These are phyloP conservation scores for Leccinum variicolor DNA, from an alignment of 768 basidiomycete species.

Conservation along the genomic window DNA sequence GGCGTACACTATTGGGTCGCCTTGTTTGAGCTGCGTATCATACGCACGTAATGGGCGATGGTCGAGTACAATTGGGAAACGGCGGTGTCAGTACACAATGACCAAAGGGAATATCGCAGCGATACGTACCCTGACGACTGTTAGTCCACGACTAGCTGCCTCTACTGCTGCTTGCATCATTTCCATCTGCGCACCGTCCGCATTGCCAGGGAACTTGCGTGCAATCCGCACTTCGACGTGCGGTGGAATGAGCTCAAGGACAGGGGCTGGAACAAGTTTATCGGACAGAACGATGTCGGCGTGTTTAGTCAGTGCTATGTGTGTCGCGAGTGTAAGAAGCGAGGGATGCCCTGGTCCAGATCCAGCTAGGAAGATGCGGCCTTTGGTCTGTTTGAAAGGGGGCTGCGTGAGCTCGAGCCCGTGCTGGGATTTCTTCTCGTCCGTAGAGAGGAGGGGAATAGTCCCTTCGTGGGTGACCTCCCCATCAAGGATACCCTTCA, in stretches of 20 bases:
- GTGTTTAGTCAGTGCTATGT: slow-evolving; percentile 69
- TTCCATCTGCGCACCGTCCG: slow-evolving; percentile 90
- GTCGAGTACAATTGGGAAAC: background rate
- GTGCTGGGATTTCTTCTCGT: slow-evolving; percentile 34
- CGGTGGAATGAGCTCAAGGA: slow-evolving; percentile 80
- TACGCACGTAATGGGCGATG: background rate
- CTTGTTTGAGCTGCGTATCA: slow-evolving; percentile 81
- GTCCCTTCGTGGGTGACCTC: slow-evolving; percentile 13
- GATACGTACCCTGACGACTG: slow-evolving; percentile 76
- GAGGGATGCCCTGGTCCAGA: slow-evolving; percentile 96
- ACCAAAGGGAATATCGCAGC: background rate
- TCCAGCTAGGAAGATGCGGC: slow-evolving; percentile 86
- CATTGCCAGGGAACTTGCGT: slow-evolving; percentile 96
- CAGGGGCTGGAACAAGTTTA: slow-evolving; percentile 89
- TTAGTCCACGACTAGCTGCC: slow-evolving; percentile 73
- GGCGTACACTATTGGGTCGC: slow-evolving; percentile 94
- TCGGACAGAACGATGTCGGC: slow-evolving; percentile 92
- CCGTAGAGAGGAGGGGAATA: slow-evolving; percentile 23
- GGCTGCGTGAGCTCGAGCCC: slow-evolving; percentile 18
- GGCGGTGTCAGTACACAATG: background rate
- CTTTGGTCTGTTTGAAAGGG: slow-evolving; percentile 31
- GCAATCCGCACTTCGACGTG: slow-evolving; percentile 80
- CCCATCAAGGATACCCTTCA: slow-evolving; percentile 58
- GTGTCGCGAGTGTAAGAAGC: slow-evolving; percentile 85
- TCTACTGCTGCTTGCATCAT: slow-evolving; percentile 91